These are phyloP conservation scores for Pseudopyricularia javanii DNA, from an alignment of 2,329 filamentous ascomycete species.

Conservation along the genomic window DNA sequence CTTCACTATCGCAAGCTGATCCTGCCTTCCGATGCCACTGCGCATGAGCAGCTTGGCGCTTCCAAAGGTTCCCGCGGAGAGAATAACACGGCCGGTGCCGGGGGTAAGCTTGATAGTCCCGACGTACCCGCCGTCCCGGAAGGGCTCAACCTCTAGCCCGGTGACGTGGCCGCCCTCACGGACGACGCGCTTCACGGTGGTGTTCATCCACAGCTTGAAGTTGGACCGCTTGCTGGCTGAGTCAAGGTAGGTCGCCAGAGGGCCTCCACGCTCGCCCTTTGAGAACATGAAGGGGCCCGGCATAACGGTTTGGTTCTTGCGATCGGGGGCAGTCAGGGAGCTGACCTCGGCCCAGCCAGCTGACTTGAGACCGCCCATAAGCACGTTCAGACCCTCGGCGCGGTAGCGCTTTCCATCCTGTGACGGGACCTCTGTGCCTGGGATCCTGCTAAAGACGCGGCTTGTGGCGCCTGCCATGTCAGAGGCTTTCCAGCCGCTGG, in stretches of 20 bases:
- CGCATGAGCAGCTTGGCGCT: constrained; percentile 50
- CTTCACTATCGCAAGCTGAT: constrained; percentile 33
- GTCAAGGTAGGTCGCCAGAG: constrained; percentile 53
- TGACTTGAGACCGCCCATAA: constrained; percentile 39
- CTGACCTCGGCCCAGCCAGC: constrained; percentile 50
- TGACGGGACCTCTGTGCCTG: constrained; percentile 48
- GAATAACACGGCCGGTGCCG: constrained; percentile 44
- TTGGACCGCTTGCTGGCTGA: constrained; percentile 42
- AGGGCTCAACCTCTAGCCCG: constrained; percentile 52
- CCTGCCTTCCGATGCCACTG: constrained; percentile 47
- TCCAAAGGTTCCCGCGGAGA: constrained; percentile 50
- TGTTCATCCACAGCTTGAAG: constrained; percentile 56
- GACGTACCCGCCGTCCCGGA: constrained; percentile 33
- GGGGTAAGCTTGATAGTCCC: constrained; percentile 45
- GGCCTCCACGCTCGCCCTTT: constrained; percentile 49
- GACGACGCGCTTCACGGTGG: constrained; percentile 54
- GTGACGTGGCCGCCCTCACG: constrained; percentile 49
- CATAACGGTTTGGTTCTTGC: constrained; percentile 49
- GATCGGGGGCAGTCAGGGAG: constrained; percentile 40
- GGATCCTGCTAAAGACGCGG: constrained; percentile 49
- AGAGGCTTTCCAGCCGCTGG: constrained; percentile 49
- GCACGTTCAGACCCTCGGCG: constrained; percentile 46
- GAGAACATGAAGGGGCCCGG: constrained; percentile 51
- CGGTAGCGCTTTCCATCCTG: constrained; percentile 49
- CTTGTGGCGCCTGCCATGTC: constrained; percentile 45